Conservation (phyloP, 768 basidiomycete genomes). For the Russula ochroleuca region DNA sequence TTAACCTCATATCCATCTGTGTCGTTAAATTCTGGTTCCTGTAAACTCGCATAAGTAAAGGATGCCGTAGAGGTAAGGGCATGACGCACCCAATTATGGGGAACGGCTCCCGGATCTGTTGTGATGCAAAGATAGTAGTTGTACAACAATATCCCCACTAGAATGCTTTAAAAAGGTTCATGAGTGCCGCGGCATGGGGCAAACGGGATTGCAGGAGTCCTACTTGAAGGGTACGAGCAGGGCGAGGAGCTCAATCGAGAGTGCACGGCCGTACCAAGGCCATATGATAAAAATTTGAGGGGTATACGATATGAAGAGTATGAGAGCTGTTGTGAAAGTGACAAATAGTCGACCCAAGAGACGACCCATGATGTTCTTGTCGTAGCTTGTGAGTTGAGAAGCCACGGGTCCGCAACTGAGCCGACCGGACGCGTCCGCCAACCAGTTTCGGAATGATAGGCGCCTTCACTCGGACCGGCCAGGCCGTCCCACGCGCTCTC, state of each 20-base stretch:
- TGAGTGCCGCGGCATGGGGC: slow-evolving; percentile 10
- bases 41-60: slow-evolving; percentile 15
- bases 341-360: slow-evolving; percentile 61
- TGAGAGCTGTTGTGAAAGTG: slow-evolving; percentile 63
- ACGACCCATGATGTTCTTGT: slow-evolving; percentile 37
- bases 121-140: slow-evolving; percentile 83
- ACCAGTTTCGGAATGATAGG: too few species aligned
- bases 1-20: slow-evolving; percentile 85
- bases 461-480: not conserved
- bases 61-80: not conserved
- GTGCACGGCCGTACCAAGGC: slow-evolving; percentile 84
- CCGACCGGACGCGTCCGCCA: too few species aligned
- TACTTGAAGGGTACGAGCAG: slow-evolving; percentile 92
- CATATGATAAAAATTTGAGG: slow-evolving; percentile 85
- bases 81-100: slow-evolving; percentile 64
- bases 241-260: slow-evolving; percentile 68
- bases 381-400: not conserved
- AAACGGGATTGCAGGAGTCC: slow-evolving; percentile 31
- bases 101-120: slow-evolving; percentile 84
- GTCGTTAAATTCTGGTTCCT: slow-evolving; percentile 70
- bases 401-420: too few species aligned
- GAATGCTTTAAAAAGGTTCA: slow-evolving; percentile 43
- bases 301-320: slow-evolving; percentile 84
- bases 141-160: slow-evolving; percentile 77
- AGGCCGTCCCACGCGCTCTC: not conserved